These are phyloP conservation scores for Polychytrium aggregatum DNA, from an alignment of 192 early-diverging fungal genomes.

Conservation along the genomic window DNA sequence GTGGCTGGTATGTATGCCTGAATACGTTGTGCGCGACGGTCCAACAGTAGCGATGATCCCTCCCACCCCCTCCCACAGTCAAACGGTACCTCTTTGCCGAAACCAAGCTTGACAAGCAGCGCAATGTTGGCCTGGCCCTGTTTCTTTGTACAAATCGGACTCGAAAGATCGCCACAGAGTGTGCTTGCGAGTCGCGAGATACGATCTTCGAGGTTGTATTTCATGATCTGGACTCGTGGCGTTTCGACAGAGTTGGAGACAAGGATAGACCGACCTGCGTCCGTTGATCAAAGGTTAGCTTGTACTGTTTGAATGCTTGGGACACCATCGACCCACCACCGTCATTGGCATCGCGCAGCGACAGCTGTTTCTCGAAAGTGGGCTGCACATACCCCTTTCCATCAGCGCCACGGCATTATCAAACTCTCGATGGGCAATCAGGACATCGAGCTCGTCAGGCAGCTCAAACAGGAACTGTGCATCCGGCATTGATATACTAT, in stretches of 20 bases:
- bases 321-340: no score
- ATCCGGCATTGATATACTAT: conserved; percentile 11
- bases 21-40: no score
- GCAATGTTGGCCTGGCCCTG: conserved; percentile 71
- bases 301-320: no score
- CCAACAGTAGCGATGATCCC: no score
- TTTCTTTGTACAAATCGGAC: conserved; percentile 66
- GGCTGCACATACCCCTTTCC: conserved; percentile 62
- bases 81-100: conserved; percentile 62
- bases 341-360: no score
- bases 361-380: no score
- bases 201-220: conserved; percentile 22
- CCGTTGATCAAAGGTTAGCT: no score
- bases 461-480: conserved; percentile 59
- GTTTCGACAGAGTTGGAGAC: conserved; percentile 12
- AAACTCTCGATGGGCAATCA: conserved; percentile 88
- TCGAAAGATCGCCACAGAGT: conserved; percentile 61
- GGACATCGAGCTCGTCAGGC: conserved; percentile 81
- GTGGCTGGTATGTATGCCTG: no score
- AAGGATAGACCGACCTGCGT: conserved; percentile 6
- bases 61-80: no score
- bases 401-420: conserved; percentile 61
- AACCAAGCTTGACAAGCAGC: conserved; percentile 65
- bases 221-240: conserved; percentile 15
- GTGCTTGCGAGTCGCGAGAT: conserved; percentile 35